Percentiles rank a stretch among this genome's conserved stretches.
phyloP scores from a whole-genome alignment of 441 rosid species.

The Biscutella laevigata region DNA sequence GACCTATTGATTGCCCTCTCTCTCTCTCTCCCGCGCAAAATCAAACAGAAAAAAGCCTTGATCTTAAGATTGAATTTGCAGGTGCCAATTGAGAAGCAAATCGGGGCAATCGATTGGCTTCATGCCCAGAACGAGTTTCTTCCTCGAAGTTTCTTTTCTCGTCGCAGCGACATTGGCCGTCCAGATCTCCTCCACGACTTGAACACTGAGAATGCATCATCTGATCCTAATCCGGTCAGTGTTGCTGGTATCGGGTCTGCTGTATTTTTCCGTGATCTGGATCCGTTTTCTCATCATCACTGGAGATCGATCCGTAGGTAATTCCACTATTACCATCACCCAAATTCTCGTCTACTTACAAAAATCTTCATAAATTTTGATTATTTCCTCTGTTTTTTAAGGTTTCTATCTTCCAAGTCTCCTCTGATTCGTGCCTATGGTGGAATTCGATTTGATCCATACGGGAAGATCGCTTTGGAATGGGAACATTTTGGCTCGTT shows the following conservation, averaged over 20 bases:
- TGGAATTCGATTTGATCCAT: conserved; percentile 71
- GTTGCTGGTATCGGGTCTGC: conserved; percentile 86
- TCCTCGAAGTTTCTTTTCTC: conserved; percentile 74
- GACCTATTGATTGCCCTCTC: too few relatives aligned
- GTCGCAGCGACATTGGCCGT: conserved; percentile 30
- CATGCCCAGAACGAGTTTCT: conserved; percentile 52
- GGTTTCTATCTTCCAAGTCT: conserved; percentile 57
- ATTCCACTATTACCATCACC: too few relatives aligned
- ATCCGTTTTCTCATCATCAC: conserved; percentile 60
- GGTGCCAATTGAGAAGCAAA: conserved; percentile 58
- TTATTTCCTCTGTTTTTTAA: conserved; percentile 16
- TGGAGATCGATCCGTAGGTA: conserved; percentile 79
- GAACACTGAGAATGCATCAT: conserved; percentile 32
- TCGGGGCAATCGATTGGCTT: conserved; percentile 80
- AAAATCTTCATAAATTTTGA: not conserved
- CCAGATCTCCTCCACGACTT: conserved; percentile 28
- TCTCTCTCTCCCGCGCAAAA: conserved; percentile 16
- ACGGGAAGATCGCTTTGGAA: conserved; percentile 46
- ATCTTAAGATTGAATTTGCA: conserved; percentile 30
- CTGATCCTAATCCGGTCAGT: conserved; percentile 33
- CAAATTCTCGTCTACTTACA: too few relatives aligned
- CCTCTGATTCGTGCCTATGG: conserved; percentile 89
- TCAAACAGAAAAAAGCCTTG: conserved; percentile 25
- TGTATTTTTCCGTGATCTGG: conserved; percentile 50
- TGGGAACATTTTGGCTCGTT: conserved; percentile 83